Evolutionary conservation across 2,329 filamentous ascomycete genomes (phyloP), one percentile per base, ranked within the genome.

Genomic region (Eutypa lata): DNA sequence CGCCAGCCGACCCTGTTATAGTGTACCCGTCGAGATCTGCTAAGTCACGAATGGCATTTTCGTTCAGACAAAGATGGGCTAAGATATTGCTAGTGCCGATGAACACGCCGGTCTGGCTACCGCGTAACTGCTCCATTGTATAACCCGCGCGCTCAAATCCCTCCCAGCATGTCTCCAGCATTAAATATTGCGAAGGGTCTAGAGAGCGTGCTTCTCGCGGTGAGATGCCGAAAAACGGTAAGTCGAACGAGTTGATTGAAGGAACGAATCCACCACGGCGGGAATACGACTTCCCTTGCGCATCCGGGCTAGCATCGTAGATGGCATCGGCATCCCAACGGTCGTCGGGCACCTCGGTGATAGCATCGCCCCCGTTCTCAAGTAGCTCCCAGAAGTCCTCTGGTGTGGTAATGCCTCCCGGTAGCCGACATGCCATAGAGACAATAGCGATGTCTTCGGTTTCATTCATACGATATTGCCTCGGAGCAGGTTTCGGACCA

Each of bases 211-310:
- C 63, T 49, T 65, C 63, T 22, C 56, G 55, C 28, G 63, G 63
- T 13, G 62, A 61, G 28, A 65, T 61, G 16, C 62, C 60, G 47
- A 65, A 65, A 53, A 65, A 62, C 1, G 61, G 58, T 21, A 52
- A 19, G 51, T 65, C 63, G 44, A 56, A 62, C 3, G 53, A 53
- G 47, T 66, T 40, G 26, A 64, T 48, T 10, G 54, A 57, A 37
- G 52, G 19, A 37, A 65, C 40, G 46, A 65, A 65, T 7, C 62
- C 62, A 28, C 63, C 63, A 11, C 48, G 55, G 18, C 52, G 50
- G 43, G 55, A 62, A 47, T 61, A 59, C 4, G 57, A 53, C 19
- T 53, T 37, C 72, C 76, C 54, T 74, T 73, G 54, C 75, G 76
- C 54, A 76, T 59, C 53, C 22, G 57, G 45, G 50, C 59, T 55